phyloP scores from a whole-genome alignment of 2,329 filamentous ascomycete species.

The Dactylonectria estremocensis region DNA sequence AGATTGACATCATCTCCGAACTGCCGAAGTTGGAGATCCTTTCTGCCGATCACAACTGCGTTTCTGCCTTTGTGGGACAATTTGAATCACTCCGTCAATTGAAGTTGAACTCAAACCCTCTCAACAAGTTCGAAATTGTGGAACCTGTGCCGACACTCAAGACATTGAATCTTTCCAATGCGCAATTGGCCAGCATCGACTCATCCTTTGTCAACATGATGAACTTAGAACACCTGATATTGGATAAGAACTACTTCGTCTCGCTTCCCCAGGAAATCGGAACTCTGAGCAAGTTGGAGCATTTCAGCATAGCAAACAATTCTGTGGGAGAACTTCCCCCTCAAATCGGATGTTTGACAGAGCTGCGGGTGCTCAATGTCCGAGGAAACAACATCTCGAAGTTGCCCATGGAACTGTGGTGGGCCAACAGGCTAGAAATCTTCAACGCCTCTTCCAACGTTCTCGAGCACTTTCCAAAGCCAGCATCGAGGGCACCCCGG shows the following conservation, averaged over 20 bases:
- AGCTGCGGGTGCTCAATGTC: conserved; percentile 89
- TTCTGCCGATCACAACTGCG: conserved; percentile 91
- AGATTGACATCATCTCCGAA: conserved; percentile 88
- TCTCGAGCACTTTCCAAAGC: conserved; percentile 91
- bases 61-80: conserved; percentile 91
- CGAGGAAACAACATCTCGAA: conserved; percentile 94
- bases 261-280: conserved; percentile 90
- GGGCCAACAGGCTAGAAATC: conserved; percentile 89
- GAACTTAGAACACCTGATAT: conserved; percentile 87
- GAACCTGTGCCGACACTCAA: conserved; percentile 85
- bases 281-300: conserved; percentile 84
- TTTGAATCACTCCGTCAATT: conserved; percentile 88
- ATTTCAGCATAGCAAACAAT: conserved; percentile 96
- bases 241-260: conserved; percentile 97
- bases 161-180: conserved; percentile 89
- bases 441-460: conserved; percentile 97
- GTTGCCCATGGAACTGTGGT: conserved; percentile 96
- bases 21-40: conserved; percentile 91
- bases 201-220: conserved; percentile 89
- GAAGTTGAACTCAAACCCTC: conserved; percentile 93
- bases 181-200: conserved; percentile 92
- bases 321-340: conserved; percentile 86
- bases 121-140: conserved; percentile 92
- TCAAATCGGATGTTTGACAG: conserved; percentile 89
- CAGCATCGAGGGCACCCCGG: conserved; percentile 78